Base-by-base conservation (phyloP, 2,329 filamentous ascomycete genomes). In the Exophiala phaeomuriformis region DNA sequence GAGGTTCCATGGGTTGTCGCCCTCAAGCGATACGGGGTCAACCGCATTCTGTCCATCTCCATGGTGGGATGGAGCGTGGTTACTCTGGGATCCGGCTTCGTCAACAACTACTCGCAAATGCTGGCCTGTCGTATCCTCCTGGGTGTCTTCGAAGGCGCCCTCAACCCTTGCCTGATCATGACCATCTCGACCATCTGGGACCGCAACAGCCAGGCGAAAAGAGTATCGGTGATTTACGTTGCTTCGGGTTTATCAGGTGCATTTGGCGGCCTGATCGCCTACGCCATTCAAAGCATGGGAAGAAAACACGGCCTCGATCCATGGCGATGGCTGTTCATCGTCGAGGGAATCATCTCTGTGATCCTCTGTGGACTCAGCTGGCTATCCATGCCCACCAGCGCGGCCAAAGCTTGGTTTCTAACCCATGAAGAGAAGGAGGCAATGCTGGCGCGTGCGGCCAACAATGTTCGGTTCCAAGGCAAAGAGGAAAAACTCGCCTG, bases 51-150 rank as follows among this genome's bases (percentile, higher is more conserved):
- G 31, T 45, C 44, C n/a, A 53, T 50, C 35, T 52, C 56, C 6
- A 39, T 58, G 12, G 47, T 55, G 27, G 5, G 43, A 28, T 58
- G 55, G 55, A 49, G 52, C 30, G 33, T 46, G 30, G 32, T 30
- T 37, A 59, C 57, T 7, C 39, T 57, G 30, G 53, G 45, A 5
- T 57, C 53, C 40, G 65, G 59, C 19, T 66, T 64, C 47, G 63
- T 66, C 35, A 49, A 63, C 9, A 64, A 37, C 45, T 68, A 66
- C 35, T 48, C 57, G 10, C 62, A 64, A 31, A 48, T 66, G 2
- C 59, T 67, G 7, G 66, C 64, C 4, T 64, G 61, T 27, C 63
- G 66, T 5, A 66, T 68, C 55, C 60, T 68, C 28, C 60, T 68
- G 2, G 63, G 63, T 40, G 36, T 63, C 2, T 27, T 35, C 28